phyloP scores from a whole-genome alignment of 495 filamentous ascomycete genomes.

The Filosporella fistucella region DNA sequence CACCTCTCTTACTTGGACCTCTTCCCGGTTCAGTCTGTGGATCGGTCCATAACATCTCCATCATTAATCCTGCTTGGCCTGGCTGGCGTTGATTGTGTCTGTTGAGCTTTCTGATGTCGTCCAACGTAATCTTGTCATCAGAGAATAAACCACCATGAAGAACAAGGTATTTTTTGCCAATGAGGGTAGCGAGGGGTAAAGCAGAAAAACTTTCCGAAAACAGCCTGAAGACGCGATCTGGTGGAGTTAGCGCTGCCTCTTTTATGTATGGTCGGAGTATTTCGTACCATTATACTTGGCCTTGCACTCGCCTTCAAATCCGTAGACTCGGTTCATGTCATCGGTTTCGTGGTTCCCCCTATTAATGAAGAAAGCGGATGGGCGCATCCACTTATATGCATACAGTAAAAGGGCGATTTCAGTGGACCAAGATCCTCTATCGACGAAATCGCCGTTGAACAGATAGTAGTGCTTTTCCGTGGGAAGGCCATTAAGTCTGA shows the following conservation, averaged over 20 bases:
- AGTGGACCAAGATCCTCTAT: constrained; percentile 94
- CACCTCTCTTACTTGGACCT: constrained; percentile 92
- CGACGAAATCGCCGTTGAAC: constrained; percentile 99
- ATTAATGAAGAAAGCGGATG: constrained; percentile 89
- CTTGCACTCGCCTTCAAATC: constrained; percentile 97
- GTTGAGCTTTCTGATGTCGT: constrained; percentile 90
- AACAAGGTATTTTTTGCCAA: constrained; percentile 88
- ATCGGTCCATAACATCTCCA: constrained; percentile 99
- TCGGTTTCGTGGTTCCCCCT: constrained; percentile 99
- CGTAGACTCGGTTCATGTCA: constrained; percentile 99
- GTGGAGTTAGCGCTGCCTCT: background rate
- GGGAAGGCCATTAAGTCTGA: constrained; percentile 84
- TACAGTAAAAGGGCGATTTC: constrained; percentile 94
- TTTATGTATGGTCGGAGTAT: background rate
- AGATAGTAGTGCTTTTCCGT: constrained; percentile 84
- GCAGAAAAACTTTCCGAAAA: constrained; percentile 99
- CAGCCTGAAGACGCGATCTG: constrained; percentile 82
- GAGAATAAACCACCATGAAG: constrained; percentile 97
- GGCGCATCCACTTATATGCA: constrained; percentile 93
- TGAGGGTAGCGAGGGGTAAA: constrained; percentile 84
- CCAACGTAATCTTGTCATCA: constrained; percentile 86
- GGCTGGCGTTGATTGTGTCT: constrained; percentile 91
- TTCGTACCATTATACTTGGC: constrained; percentile 79
- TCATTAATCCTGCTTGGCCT: constrained; percentile 95
- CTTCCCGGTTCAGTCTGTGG: constrained; percentile 81